phyloP scores from a whole-genome alignment of 2,329 filamentous ascomycete species.

The Exophiala oligosperma region DNA sequence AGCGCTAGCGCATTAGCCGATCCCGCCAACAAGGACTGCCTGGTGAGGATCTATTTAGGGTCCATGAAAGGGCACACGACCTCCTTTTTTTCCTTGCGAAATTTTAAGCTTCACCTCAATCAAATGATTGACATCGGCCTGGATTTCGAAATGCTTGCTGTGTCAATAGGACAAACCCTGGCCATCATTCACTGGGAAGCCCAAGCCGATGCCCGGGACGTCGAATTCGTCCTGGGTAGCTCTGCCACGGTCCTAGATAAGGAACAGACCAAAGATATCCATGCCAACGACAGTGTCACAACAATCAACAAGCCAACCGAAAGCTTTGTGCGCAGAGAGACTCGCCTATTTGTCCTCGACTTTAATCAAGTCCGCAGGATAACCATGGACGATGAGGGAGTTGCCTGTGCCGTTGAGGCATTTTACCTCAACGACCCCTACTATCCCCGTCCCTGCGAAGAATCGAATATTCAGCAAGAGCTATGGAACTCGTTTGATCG shows the following conservation, averaged over 20 bases:
- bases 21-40: conserved; percentile 46
- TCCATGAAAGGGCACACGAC: conserved; percentile 7
- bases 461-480: no score
- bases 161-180: conserved; percentile 51
- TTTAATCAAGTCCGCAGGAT: conserved; percentile 45
- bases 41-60: conserved; percentile 54
- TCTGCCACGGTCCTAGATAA: no score
- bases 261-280: background rate
- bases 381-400: conserved; percentile 42
- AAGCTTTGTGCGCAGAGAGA: background rate
- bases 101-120: conserved; percentile 31
- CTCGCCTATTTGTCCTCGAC: conserved; percentile 48
- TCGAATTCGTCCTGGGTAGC: conserved; percentile 55
- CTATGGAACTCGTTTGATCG: no score
- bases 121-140: conserved; percentile 50
- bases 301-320: background rate
- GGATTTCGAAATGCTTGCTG: conserved; percentile 38
- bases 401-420: conserved; percentile 43
- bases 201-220: conserved; percentile 52
- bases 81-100: conserved; percentile 8
- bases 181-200: conserved; percentile 54
- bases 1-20: background rate
- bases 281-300: conserved; percentile 10
- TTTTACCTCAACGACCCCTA: conserved; percentile 56
- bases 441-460: conserved; percentile 44